Percentiles rank a stretch among this genome's conserved stretches.
These are phyloP conservation scores for Monilinia laxa DNA, from an alignment of 2,329 filamentous ascomycete species.

Conservation along the genomic window DNA sequence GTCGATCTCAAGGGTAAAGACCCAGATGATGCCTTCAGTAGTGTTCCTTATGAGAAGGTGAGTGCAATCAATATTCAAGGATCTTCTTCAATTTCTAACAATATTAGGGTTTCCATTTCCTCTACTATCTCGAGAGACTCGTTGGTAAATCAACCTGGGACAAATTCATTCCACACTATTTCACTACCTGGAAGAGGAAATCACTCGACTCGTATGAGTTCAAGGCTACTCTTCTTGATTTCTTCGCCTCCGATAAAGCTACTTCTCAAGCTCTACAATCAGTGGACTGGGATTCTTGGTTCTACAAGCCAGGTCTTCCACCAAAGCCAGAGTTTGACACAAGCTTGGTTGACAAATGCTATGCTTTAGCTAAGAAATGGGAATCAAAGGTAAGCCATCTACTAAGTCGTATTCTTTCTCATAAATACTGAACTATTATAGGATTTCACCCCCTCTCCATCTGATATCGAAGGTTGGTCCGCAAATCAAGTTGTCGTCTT, in stretches of 20 bases:
- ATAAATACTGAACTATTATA: neutral
- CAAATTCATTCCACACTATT: constrained; percentile 94
- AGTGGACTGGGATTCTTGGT: constrained; percentile 88
- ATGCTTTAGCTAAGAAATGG: constrained; percentile 81
- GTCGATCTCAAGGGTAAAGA: constrained; percentile 86
- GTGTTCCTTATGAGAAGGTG: constrained; percentile 86
- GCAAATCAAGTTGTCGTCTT: constrained; percentile 92
- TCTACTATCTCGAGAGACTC: constrained; percentile 85
- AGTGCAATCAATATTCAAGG: neutral
- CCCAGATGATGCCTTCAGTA: constrained; percentile 93
- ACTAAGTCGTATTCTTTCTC: constrained; percentile 2
- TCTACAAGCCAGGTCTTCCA: constrained; percentile 85
- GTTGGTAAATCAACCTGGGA: constrained; percentile 87
- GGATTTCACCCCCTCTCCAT: constrained; percentile 61
- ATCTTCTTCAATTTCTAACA: neutral
- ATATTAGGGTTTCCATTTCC: constrained; percentile 74
- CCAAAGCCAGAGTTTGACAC: constrained; percentile 92
- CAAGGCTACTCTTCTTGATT: constrained; percentile 80
- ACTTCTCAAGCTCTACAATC: constrained; percentile 61
- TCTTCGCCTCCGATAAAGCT: constrained; percentile 71
- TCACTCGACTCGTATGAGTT: constrained; percentile 94
- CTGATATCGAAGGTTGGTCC: constrained; percentile 72
- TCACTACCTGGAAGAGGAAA: constrained; percentile 77
- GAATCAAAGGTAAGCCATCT: constrained; percentile 52
- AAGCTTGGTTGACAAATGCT: constrained; percentile 80